Conservation (phyloP, 768 basidiomycete species). For the Atractiella rhizophila region DNA sequence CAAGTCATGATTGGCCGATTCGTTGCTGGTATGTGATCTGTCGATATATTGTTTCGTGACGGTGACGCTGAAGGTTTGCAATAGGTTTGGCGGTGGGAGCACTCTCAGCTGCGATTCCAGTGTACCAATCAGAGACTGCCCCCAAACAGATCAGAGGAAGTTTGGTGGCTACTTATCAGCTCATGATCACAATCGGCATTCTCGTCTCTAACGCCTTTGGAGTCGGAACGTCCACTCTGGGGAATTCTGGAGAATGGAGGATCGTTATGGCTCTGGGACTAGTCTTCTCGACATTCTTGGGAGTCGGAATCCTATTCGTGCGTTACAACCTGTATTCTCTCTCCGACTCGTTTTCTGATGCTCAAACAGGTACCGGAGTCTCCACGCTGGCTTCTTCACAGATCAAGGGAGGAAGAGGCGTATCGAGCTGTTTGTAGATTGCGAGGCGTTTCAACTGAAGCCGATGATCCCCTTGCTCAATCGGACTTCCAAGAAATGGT, state of each 20-base stretch:
- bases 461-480: slow-evolving; percentile 14
- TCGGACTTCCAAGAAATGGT: slow-evolving; percentile 30
- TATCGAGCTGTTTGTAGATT: slow-evolving; percentile 21
- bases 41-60: not conserved
- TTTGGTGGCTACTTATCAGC: slow-evolving; percentile 33
- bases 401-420: slow-evolving; percentile 30
- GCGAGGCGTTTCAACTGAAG: slow-evolving; percentile 7
- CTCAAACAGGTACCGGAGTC: no score
- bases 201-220: not conserved
- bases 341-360: no score
- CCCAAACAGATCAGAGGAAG: slow-evolving; percentile 47
- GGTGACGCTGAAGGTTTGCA: slow-evolving; percentile 34
- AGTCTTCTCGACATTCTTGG: slow-evolving; percentile 37
- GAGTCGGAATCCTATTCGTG: slow-evolving; percentile 42
- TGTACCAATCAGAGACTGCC: slow-evolving; percentile 28
- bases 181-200: slow-evolving; percentile 6
- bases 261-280: slow-evolving; percentile 34
- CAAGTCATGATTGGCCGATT: slow-evolving; percentile 27
- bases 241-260: slow-evolving; percentile 33
- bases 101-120: slow-evolving; percentile 40
- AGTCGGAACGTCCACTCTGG: slow-evolving; percentile 35
- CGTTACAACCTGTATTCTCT: slow-evolving; percentile 26
- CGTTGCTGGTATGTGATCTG: not conserved
- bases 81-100: slow-evolving; percentile 44
- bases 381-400: slow-evolving; percentile 36